phyloP scores from a whole-genome alignment of 1,284 basidiomycete species.

The Trichosporon sp. region DNA sequence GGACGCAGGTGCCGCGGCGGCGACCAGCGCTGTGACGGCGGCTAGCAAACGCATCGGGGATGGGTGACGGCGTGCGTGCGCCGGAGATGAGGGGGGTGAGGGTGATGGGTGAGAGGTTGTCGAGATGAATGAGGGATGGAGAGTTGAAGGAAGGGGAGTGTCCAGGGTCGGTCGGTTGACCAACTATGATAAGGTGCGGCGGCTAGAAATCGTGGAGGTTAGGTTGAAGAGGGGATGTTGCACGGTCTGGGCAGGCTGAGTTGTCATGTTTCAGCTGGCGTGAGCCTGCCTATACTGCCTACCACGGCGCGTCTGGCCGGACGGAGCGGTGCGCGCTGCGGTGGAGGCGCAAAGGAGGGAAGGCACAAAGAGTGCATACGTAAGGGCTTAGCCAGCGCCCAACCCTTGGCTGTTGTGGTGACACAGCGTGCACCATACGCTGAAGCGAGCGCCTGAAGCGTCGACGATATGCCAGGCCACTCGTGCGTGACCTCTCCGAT shows the following conservation, averaged over 20 bases:
- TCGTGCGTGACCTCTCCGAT: too few relatives aligned
- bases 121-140: conserved; percentile 8
- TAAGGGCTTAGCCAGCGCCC: neutral
- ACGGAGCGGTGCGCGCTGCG: neutral
- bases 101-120: neutral
- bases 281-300: neutral
- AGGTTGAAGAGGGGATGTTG: neutral
- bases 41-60: conserved; percentile 19
- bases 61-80: conserved; percentile 11
- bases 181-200: neutral
- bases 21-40: conserved; percentile 26
- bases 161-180: conserved; percentile 6
- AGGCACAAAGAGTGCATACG: neutral
- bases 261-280: conserved; percentile 15
- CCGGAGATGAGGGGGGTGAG: neutral
- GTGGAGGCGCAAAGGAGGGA: neutral
- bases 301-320: neutral
- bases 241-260: neutral
- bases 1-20: conserved; percentile 40
- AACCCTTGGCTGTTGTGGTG: neutral
- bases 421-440: too few relatives aligned
- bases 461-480: too few relatives aligned
- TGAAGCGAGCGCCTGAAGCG: neutral
- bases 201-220: neutral
- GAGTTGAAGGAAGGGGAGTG: neutral